Conservation (phyloP, 2,329 filamentous ascomycete genomes). For the Ramichloridium luteum region DNA sequence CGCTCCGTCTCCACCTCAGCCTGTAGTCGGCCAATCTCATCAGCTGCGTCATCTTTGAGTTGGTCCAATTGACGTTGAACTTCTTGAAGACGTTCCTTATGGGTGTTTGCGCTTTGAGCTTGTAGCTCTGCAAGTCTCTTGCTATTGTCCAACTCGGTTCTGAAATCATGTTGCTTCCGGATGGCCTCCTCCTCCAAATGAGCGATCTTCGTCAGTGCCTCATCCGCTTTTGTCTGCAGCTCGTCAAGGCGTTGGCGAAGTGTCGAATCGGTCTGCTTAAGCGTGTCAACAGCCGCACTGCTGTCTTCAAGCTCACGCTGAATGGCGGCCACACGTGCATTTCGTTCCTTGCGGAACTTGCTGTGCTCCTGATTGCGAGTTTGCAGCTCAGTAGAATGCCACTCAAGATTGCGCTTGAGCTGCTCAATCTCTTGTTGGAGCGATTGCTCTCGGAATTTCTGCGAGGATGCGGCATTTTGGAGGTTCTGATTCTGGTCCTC, state of each 20-base stretch:
- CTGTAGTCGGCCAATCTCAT: slow-evolving; percentile 39
- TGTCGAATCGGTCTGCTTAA: slow-evolving; percentile 67
- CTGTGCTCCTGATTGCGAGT: slow-evolving; percentile 77
- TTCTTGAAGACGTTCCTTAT: slow-evolving; percentile 57
- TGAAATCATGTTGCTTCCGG: slow-evolving; percentile 73
- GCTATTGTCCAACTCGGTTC: slow-evolving; percentile 71
- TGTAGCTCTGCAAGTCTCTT: slow-evolving; percentile 73
- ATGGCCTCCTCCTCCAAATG: slow-evolving; percentile 74
- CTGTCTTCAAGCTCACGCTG: slow-evolving; percentile 82
- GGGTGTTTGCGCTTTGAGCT: slow-evolving; percentile 60
- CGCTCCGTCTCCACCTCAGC: slow-evolving; percentile 41
- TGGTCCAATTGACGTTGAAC: slow-evolving; percentile 53
- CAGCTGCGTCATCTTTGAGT: slow-evolving; percentile 54
- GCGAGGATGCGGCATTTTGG: slow-evolving; percentile 64
- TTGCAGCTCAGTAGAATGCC: slow-evolving; percentile 83
- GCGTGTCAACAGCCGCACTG: slow-evolving; percentile 59
- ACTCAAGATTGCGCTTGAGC: slow-evolving; percentile 81
- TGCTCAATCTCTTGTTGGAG: slow-evolving; percentile 83
- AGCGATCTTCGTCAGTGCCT: slow-evolving; percentile 68
- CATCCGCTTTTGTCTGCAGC: slow-evolving; percentile 74
- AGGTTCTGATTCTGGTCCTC: slow-evolving; percentile 77
- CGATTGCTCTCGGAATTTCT: slow-evolving; percentile 82
- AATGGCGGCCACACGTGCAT: slow-evolving; percentile 73
- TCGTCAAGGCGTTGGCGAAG: slow-evolving; percentile 73
- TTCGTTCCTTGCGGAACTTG: slow-evolving; percentile 91